Percentiles rank a stretch among this genome's conserved stretches.
Conservation (phyloP, 345 rosid species). For the Brassica cretica region DNA sequence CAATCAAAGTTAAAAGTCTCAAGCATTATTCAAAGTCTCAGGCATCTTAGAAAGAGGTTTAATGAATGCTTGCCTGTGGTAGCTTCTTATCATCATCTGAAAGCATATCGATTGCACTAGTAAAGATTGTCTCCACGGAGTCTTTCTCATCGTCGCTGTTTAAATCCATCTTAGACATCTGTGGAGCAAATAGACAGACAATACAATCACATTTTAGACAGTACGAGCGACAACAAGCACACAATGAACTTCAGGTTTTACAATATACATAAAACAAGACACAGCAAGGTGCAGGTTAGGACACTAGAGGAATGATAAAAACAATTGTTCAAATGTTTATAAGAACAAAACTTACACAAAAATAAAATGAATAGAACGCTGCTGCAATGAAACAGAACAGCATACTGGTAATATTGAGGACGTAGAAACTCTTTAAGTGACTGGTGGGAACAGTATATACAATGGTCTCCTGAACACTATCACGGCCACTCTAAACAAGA, state of each 20-base stretch:
- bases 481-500: too few relatives aligned
- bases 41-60: slow-evolving; percentile 23
- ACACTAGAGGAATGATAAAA: not conserved
- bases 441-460: not conserved
- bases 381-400: slow-evolving; percentile 2
- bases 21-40: not conserved
- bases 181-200: slow-evolving; percentile 13
- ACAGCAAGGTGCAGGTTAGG: slow-evolving; percentile 1
- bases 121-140: slow-evolving; percentile 75
- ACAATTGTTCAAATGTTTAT: not conserved
- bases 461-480: not conserved
- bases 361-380: not conserved
- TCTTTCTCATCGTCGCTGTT: slow-evolving; percentile 88
- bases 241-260: not conserved
- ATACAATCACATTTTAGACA: not conserved
- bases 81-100: slow-evolving; percentile 97
- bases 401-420: not conserved
- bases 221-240: not conserved
- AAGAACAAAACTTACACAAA: not conserved
- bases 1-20: not conserved
- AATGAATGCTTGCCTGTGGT: slow-evolving; percentile 81
- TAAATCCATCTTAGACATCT: slow-evolving; percentile 98
- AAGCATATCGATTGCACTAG: slow-evolving; percentile 97
- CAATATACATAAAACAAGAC: slow-evolving; percentile 7
- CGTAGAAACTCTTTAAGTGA: not conserved